Evolutionary conservation across 2,329 filamentous ascomycete genomes (phyloP).

Genomic region (Bretziella fagacearum): DNA sequence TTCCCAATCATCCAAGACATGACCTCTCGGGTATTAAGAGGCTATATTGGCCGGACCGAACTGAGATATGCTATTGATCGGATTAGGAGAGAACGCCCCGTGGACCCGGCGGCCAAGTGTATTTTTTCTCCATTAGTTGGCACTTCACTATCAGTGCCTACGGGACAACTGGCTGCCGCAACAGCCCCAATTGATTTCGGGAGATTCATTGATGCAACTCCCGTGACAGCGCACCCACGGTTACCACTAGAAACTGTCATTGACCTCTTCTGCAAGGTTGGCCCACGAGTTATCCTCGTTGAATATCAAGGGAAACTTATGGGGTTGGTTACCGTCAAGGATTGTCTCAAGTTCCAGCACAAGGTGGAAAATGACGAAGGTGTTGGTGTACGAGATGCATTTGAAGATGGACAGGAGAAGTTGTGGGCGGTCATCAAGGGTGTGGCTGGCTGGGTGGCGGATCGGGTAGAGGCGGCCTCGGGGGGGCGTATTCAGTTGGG

Average conservation of each 20-base stretch:
- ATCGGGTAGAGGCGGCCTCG: slow-evolving; percentile 33
- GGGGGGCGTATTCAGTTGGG: slow-evolving; percentile 41
- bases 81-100: slow-evolving; percentile 48
- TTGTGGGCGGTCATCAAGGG: slow-evolving; percentile 43
- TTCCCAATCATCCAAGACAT: slow-evolving; percentile 77
- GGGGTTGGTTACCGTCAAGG: slow-evolving; percentile 87
- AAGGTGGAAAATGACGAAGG: slow-evolving; percentile 78
- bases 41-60: slow-evolving; percentile 87
- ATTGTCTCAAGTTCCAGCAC: slow-evolving; percentile 95
- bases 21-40: slow-evolving; percentile 54
- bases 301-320: slow-evolving; percentile 73
- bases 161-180: slow-evolving; percentile 22
- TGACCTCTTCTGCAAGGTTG: slow-evolving; percentile 97
- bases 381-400: slow-evolving; percentile 37
- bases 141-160: background rate
- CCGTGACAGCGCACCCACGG: slow-evolving; percentile 77
- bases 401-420: slow-evolving; percentile 40
- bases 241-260: slow-evolving; percentile 91
- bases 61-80: slow-evolving; percentile 78
- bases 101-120: slow-evolving; percentile 55
- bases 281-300: slow-evolving; percentile 78
- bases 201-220: slow-evolving; percentile 75
- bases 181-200: slow-evolving; percentile 56
- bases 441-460: slow-evolving; percentile 41
- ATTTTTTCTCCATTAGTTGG: slow-evolving; percentile 42